phyloP scores from a whole-genome alignment of 129 eudicot species.

The Arctium minus region DNA sequence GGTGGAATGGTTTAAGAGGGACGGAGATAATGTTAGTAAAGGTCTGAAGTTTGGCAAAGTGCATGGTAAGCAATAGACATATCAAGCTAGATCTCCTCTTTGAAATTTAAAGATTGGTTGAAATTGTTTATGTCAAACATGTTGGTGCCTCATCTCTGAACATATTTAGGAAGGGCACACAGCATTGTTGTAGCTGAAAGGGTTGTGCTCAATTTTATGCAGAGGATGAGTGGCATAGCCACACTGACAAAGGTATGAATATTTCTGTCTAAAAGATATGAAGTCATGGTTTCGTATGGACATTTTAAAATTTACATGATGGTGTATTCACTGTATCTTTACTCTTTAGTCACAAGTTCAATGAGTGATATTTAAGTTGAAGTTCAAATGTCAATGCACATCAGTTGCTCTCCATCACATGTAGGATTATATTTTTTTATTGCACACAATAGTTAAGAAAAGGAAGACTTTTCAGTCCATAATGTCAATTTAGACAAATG shows the following conservation, averaged over 20 bases:
- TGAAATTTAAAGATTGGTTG: neutral
- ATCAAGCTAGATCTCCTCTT: neutral
- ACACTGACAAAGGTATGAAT: slow-evolving; percentile 78
- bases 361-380: neutral
- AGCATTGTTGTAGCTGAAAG: slow-evolving; percentile 88
- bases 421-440: neutral
- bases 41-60: slow-evolving; percentile 94
- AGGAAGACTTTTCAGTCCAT: neutral
- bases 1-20: slow-evolving; percentile 86
- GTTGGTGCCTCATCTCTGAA: neutral
- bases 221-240: slow-evolving; percentile 99
- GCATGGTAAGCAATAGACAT: slow-evolving; percentile 47
- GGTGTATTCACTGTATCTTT: neutral
- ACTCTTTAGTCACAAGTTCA: neutral
- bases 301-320: neutral
- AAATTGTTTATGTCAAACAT: neutral
- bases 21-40: slow-evolving; percentile 70
- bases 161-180: slow-evolving; percentile 72
- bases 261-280: neutral
- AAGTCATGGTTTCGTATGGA: neutral
- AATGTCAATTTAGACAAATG: neutral
- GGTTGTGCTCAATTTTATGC: slow-evolving; percentile 96
- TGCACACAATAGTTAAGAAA: neutral
- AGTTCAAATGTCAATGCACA: neutral
- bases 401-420: neutral